Conservation (phyloP, 2,329 filamentous ascomycete species). For the Pseudonectria buxi region DNA sequence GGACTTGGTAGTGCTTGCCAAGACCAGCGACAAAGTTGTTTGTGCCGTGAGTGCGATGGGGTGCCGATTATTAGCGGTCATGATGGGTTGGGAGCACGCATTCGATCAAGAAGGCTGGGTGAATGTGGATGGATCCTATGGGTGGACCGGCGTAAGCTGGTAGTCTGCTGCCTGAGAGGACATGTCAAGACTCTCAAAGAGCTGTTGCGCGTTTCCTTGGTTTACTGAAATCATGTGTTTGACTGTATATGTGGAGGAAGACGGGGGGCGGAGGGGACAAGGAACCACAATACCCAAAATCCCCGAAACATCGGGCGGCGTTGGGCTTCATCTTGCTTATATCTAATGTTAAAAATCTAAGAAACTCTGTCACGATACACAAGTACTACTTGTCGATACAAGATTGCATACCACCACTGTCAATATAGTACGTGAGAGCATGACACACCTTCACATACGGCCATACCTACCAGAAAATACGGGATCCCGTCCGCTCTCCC, state of each 20-base stretch:
- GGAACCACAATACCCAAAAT: conserved; percentile 1
- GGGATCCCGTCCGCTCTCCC: no score
- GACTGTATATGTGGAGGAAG: conserved; percentile 1
- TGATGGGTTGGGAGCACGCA: conserved; percentile 76
- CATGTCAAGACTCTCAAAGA: background rate
- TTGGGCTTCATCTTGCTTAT: conserved; percentile 5
- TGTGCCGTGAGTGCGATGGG: conserved; percentile 69
- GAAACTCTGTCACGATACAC: no score
- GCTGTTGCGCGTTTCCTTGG: background rate
- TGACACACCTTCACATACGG: no score
- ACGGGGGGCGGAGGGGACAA: background rate
- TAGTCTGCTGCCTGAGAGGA: conserved; percentile 6
- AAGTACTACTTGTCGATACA: no score
- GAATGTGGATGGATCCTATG: conserved; percentile 69
- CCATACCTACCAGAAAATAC: no score
- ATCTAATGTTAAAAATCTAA: conserved; percentile 2
- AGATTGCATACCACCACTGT: no score
- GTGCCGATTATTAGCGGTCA: conserved; percentile 71
- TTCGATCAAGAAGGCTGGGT: conserved; percentile 58
- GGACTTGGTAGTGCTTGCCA: conserved; percentile 67
- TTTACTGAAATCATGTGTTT: background rate
- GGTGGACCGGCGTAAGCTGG: conserved; percentile 48
- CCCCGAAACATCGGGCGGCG: conserved; percentile 9
- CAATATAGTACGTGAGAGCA: no score
- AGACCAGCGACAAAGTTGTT: conserved; percentile 62